phyloP scores from a whole-genome alignment of 2,329 filamentous ascomycete species.

The Pyrenochaeta sp. region DNA sequence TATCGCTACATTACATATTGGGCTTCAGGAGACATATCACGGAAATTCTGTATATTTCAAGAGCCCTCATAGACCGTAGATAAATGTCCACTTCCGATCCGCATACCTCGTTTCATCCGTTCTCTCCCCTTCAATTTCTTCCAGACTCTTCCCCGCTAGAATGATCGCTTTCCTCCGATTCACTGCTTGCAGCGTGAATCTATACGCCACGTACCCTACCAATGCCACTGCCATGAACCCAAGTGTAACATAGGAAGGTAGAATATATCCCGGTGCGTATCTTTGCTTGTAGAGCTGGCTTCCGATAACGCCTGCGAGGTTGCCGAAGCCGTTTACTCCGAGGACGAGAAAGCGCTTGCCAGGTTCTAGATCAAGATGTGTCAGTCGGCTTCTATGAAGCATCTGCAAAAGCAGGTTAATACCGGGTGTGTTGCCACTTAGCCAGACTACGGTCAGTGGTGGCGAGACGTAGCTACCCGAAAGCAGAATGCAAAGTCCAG shows the following conservation, averaged over 20 bases:
- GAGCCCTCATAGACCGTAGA: constrained; percentile 29
- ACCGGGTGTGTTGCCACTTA: constrained; percentile 34
- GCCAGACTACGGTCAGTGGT: constrained; percentile 34
- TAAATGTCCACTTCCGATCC: constrained; percentile 36
- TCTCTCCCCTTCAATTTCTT: constrained; percentile 30
- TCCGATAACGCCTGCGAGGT: constrained; percentile 35
- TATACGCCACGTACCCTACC: constrained; percentile 28
- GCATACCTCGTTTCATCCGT: constrained; percentile 24
- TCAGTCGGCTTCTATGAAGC: not conserved
- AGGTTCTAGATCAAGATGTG: constrained; percentile 5
- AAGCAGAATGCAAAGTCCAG: constrained; percentile 31
- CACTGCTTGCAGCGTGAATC: constrained; percentile 23
- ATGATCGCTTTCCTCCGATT: constrained; percentile 23
- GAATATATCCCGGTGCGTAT: constrained; percentile 28
- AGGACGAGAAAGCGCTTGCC: constrained; percentile 32
- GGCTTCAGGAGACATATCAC: too few relatives aligned
- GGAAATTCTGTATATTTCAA: too few relatives aligned
- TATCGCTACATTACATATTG: too few relatives aligned
- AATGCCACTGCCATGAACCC: constrained; percentile 31
- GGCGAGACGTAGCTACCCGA: constrained; percentile 34
- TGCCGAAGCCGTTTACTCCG: constrained; percentile 33
- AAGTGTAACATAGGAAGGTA: constrained; percentile 31
- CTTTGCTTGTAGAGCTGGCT: constrained; percentile 27
- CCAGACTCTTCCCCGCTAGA: constrained; percentile 14
- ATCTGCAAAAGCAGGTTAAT: not conserved